A percentile compares a stretch with the other conserved stretches of the same genome.
Evolutionary conservation across 2,329 filamentous ascomycete species (phyloP).

Genomic region (Alternaria sp.): DNA sequence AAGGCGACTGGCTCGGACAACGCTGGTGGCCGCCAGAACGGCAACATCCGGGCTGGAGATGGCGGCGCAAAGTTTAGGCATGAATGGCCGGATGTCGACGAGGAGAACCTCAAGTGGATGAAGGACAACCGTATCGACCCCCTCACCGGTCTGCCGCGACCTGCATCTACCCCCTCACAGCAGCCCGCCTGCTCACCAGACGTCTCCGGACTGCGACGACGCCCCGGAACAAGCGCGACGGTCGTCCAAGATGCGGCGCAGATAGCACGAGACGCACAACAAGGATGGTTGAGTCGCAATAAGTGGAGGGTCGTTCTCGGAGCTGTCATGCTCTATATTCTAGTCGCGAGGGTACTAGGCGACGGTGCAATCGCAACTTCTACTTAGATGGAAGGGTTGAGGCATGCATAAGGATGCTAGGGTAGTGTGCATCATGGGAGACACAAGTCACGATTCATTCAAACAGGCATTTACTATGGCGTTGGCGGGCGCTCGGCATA

Average conservation of each 20-base stretch:
- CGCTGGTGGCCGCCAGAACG: constrained; percentile 59
- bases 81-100: constrained; percentile 90
- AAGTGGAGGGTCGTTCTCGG: constrained; percentile 77
- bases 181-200: constrained; percentile 67
- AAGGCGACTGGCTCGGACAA: constrained; percentile 57
- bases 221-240: constrained; percentile 65
- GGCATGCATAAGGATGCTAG: not conserved
- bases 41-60: constrained; percentile 85
- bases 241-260: constrained; percentile 82
- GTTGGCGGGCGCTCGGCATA: constrained; percentile 21
- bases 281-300: constrained; percentile 83
- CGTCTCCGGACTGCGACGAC: constrained; percentile 71
- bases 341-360: constrained; percentile 78
- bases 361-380: constrained; percentile 48
- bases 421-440: not conserved
- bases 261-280: constrained; percentile 77
- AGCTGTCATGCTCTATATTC: constrained; percentile 81
- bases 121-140: constrained; percentile 81
- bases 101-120: constrained; percentile 94
- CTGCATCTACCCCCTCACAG: constrained; percentile 51
- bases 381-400: constrained; percentile 4
- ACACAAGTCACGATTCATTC: not conserved
- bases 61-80: constrained; percentile 87
- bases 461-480: constrained; percentile 13
- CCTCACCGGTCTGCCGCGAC: constrained; percentile 74